Base-by-base conservation (phyloP, 2,329 filamentous ascomycete genomes). In the Colletotrichum viniferum region DNA sequence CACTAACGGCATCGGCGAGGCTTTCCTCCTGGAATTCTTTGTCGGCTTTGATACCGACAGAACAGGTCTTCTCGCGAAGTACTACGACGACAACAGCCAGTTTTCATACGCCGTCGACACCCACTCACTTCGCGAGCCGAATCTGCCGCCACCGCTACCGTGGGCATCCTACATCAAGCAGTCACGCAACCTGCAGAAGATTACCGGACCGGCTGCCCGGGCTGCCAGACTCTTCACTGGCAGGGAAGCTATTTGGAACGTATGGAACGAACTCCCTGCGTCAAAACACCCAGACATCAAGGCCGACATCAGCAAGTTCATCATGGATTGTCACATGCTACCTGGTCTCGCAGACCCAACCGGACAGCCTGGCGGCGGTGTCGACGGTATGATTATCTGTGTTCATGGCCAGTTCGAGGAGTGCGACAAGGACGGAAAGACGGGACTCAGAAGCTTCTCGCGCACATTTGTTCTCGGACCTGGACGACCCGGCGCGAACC, bases 321-420 rank as follows among this genome's bases (percentile, higher is more conserved):
- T 95, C 68, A 92, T 98, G 81, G 95, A 98, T 84, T 96, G 95
- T 78, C 93, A 95, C 79, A 90, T 93, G 18, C 87, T 96, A 38
- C 90, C 93, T 3, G 92, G 93, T 38, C 88, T 97, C 28, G 89
- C 90, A 4, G 95, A 97, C 79, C 92, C 92, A 4, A 90, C 89
- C 14, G 92, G 92, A 2, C 88, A 93, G 77, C 93, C 88, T 76
- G 82, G 86, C 1, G 64, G 64, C 12, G 95, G 94, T 6, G 94
- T 96, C 24, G 94, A 94, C 77, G 95, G 95, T 9, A 90, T 97
- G 77, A 89, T 95, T 65, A 90, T 97, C 78, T 93, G 90, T 9
- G 89, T 96, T n/a, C 94, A 97, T 79, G 94, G 95, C 77, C 94
- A 96, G 80, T 97, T 95, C 76, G 92, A 96, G 64, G 96, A 98